These are phyloP conservation scores for Cutaneotrichosporon mucoides DNA, from an alignment of 1,284 basidiomycete genomes.

Conservation along the genomic window DNA sequence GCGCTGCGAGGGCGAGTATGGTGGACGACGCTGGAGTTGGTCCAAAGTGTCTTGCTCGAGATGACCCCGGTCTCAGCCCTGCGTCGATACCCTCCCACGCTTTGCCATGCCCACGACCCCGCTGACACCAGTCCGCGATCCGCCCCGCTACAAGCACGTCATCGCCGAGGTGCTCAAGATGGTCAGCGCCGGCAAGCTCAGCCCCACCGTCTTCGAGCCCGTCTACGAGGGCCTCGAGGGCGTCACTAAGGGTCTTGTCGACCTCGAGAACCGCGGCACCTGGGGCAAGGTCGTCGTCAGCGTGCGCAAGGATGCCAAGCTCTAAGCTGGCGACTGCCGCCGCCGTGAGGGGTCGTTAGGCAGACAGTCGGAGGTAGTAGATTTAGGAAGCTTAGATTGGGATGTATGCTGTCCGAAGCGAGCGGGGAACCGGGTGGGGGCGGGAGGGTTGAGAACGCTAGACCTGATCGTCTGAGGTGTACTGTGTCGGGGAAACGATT, in stretches of 20 bases:
- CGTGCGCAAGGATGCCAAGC: conserved; percentile 52
- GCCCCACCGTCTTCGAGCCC: conserved; percentile 69
- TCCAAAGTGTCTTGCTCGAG: too few species aligned
- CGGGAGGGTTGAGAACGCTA: too few species aligned
- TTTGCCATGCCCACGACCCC: neutral
- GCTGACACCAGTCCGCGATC: conserved; percentile 55
- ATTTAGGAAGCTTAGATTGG: neutral
- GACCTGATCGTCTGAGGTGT: too few species aligned
- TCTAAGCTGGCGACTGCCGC: conserved; percentile 1
- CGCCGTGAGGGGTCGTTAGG: neutral
- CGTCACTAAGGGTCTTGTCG: conserved; percentile 56
- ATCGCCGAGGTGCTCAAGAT: conserved; percentile 73
- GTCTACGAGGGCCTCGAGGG: conserved; percentile 68
- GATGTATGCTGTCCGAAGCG: neutral
- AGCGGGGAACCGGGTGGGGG: neutral
- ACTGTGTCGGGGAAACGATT: too few species aligned
- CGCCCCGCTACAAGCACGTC: conserved; percentile 60
- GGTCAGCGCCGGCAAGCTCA: conserved; percentile 62
- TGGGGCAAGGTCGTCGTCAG: conserved; percentile 86
- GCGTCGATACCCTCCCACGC: conserved; percentile 42
- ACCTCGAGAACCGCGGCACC: conserved; percentile 68
- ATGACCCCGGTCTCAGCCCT: too few species aligned
- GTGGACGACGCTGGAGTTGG: too few species aligned
- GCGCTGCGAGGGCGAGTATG: too few species aligned
- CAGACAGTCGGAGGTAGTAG: too few species aligned